Percentiles rank a stretch among this genome's conserved stretches.
These are phyloP conservation scores for Tetrahymena malaccensis DNA, from an alignment of 73 alveolate genomes.

Conservation along the genomic window DNA sequence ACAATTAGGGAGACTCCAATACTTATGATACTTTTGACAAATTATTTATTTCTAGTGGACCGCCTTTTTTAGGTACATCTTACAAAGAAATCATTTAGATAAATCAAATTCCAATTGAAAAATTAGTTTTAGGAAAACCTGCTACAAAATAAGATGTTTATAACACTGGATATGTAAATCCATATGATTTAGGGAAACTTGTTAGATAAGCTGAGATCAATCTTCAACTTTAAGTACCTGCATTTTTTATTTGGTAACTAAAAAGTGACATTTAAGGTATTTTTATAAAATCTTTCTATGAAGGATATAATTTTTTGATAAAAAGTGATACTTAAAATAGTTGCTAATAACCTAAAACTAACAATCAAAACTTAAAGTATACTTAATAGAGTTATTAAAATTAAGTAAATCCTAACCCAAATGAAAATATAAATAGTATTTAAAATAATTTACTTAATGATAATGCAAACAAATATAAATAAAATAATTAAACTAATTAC, in stretches of 20 bases:
- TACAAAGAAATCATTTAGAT: neutral
- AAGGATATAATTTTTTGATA: neutral
- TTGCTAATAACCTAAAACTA: neutral
- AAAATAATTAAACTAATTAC: too few species aligned
- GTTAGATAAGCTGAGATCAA: neutral
- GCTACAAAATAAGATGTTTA: neutral
- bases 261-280: neutral
- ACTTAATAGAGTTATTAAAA: too few species aligned
- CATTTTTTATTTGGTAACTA: neutral
- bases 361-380: neutral
- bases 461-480: too few species aligned
- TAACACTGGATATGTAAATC: neutral
- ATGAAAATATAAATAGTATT: too few species aligned
- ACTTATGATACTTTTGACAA: neutral
- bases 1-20: neutral
- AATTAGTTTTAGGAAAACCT: neutral
- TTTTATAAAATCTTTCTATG: neutral
- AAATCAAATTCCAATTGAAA: neutral
- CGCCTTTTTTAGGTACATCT: neutral
- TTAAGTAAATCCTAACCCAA: too few species aligned
- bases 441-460: too few species aligned
- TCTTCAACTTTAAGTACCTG: neutral
- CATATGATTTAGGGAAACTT: neutral
- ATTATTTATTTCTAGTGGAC: neutral
- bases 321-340: neutral